These are phyloP conservation scores for Trichoderma lentiforme DNA, from an alignment of 2,329 filamentous ascomycete species.

Conservation along the genomic window DNA sequence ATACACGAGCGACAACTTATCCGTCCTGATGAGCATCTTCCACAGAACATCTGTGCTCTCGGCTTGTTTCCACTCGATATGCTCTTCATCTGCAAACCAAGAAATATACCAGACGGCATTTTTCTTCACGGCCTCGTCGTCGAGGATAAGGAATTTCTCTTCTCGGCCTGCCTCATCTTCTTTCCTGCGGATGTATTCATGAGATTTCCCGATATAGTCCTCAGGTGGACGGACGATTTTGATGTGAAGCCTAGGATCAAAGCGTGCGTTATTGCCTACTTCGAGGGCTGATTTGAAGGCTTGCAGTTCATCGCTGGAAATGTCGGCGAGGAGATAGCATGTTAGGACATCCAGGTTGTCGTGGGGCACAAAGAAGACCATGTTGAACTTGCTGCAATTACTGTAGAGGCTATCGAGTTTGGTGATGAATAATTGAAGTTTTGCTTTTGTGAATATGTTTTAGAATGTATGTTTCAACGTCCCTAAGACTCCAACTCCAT, in stretches of 20 bases:
- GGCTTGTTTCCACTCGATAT: neutral
- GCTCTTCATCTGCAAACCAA: slow-evolving; percentile 20
- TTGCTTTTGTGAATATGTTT: neutral
- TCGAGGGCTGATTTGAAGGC: slow-evolving; percentile 24
- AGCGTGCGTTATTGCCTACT: slow-evolving; percentile 22
- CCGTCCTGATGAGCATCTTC: slow-evolving; percentile 24
- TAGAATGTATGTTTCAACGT: neutral
- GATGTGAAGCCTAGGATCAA: slow-evolving; percentile 24
- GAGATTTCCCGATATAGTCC: slow-evolving; percentile 21
- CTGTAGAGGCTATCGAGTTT: neutral
- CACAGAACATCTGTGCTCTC: slow-evolving; percentile 23
- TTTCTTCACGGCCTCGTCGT: slow-evolving; percentile 15
- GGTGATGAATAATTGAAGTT: neutral
- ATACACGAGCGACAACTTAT: slow-evolving; percentile 20
- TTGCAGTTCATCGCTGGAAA: neutral
- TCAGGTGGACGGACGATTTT: slow-evolving; percentile 23
- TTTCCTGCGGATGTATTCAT: slow-evolving; percentile 23
- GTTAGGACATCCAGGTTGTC: neutral
- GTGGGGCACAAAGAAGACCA: neutral
- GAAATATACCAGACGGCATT: slow-evolving; percentile 25
- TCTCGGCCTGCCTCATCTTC: slow-evolving; percentile 23
- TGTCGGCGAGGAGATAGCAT: neutral
- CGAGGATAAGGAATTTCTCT: slow-evolving; percentile 23
- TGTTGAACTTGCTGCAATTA: neutral
- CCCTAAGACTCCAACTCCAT: neutral